Conservation (phyloP, 192 early-diverging fungal species). For the Dissophora ornata region DNA sequence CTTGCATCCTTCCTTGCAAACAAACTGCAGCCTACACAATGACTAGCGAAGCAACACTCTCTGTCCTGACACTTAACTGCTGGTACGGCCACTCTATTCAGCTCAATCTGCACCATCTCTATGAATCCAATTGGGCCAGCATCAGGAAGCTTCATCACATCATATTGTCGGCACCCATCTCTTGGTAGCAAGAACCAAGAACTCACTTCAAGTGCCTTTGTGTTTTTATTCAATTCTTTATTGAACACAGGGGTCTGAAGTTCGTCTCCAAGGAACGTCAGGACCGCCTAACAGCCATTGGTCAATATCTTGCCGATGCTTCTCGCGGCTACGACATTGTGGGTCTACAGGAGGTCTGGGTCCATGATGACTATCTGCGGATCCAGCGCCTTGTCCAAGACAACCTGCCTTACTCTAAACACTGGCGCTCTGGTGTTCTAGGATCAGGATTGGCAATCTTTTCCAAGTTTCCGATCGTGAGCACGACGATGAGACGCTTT, state of each 20-base stretch:
- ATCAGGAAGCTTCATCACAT: too few species aligned
- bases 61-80: slow-evolving; percentile 52
- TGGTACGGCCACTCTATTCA: slow-evolving; percentile 60
- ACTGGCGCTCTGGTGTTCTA: slow-evolving; percentile 22
- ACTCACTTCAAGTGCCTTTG: too few species aligned
- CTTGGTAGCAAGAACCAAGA: too few species aligned
- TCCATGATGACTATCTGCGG: slow-evolving; percentile 30
- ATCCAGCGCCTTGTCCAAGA: slow-evolving; percentile 31
- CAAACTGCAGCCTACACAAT: too few species aligned
- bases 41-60: slow-evolving; percentile 13
- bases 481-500: slow-evolving; percentile 55
- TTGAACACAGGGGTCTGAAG: slow-evolving; percentile 49
- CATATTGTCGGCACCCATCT: too few species aligned
- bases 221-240: too few species aligned
- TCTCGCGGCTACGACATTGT: slow-evolving; percentile 40
- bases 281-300: slow-evolving; percentile 63
- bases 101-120: not conserved
- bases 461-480: slow-evolving; percentile 59
- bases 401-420: slow-evolving; percentile 16
- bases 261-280: slow-evolving; percentile 61
- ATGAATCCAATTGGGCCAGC: too few species aligned
- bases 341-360: slow-evolving; percentile 45
- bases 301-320: slow-evolving; percentile 49
- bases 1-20: too few species aligned
- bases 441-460: slow-evolving; percentile 39